phyloP scores from a whole-genome alignment of 208 protist genomes.

The Naegleria lovaniensis region DNA sequence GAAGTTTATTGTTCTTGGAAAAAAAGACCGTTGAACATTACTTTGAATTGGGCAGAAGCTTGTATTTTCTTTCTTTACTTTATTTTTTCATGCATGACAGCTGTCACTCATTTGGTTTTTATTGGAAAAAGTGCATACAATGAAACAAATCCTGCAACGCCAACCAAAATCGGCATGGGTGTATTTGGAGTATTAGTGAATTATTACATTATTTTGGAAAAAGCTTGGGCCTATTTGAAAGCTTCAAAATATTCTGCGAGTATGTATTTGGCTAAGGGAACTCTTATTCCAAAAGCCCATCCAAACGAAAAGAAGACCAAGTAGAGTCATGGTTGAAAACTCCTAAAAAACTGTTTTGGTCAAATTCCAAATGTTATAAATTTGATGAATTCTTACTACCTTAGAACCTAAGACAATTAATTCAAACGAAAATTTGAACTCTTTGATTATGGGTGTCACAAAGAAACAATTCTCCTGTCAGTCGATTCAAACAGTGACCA shows the following conservation, averaged over 20 bases:
- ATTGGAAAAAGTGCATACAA: background rate
- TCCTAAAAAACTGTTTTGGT: too few species aligned
- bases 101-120: background rate
- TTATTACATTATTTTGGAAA: constrained; percentile 3
- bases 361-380: too few species aligned
- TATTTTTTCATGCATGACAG: background rate
- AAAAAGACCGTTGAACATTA: background rate
- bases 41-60: background rate
- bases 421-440: too few species aligned
- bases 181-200: background rate
- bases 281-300: background rate
- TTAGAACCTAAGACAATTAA: too few species aligned
- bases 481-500: too few species aligned
- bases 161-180: background rate
- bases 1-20: background rate
- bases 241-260: background rate
- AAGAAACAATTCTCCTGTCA: too few species aligned
- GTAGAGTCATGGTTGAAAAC: too few species aligned
- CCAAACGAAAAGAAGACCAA: background rate
- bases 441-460: too few species aligned
- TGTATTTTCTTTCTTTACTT: background rate
- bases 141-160: background rate
- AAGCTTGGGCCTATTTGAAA: background rate
- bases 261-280: background rate
- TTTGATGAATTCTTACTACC: too few species aligned